Evolutionary conservation across 2,329 filamentous ascomycete genomes (phyloP), one percentile per base, ranked within the genome.

Genomic region (Ophiostoma australiae): DNA sequence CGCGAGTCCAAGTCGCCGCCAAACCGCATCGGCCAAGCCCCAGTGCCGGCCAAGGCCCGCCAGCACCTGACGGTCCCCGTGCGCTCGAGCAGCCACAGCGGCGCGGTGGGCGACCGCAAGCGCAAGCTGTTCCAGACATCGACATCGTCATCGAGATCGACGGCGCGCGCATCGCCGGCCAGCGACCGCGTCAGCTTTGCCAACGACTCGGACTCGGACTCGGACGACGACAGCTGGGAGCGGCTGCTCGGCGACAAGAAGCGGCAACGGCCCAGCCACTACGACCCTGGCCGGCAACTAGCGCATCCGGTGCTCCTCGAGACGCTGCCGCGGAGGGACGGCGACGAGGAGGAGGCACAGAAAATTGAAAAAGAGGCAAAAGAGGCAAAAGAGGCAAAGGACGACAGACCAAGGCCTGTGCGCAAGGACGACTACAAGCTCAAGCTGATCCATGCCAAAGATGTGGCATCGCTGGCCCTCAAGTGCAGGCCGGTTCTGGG

Each of bases 361-460:
- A 1, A 41, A 15, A 41, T 3, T 31, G 17, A 41, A 27, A 48
- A 68, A 10, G 23, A 48, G 17, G 17, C 17, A n/a, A 48, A 48
- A n/a, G 41, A 17, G 17, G 17, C 15, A 15, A 8, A 48, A 48
- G 17, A 39, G 55, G 37, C 35, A 4, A 41, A 66, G 27, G 37
- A 37, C 10, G 58, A 33, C 27, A 55, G 66, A 55, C 6, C 31
- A 85, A 55, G 41, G 27, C 27, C 44, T 27, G 31, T 27, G 33
- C 41, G 67, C 41, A 52, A 55, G 23, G 67, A 84, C 71, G 81
- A 81, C 58, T 79, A 81, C 58, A 80, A 79, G 33, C 78, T 83
- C 48, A 77, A 78, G 44, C 84, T 89, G 72, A 84, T 90, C 37
- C 87, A 90, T 74, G 87, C 87, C 4, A 84, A 83, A 4, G 82